Percentiles rank a stretch among this genome's conserved stretches.
Evolutionary conservation across 345 rosid species (phyloP).

Genomic region (Eucalyptus cloeziana): DNA sequence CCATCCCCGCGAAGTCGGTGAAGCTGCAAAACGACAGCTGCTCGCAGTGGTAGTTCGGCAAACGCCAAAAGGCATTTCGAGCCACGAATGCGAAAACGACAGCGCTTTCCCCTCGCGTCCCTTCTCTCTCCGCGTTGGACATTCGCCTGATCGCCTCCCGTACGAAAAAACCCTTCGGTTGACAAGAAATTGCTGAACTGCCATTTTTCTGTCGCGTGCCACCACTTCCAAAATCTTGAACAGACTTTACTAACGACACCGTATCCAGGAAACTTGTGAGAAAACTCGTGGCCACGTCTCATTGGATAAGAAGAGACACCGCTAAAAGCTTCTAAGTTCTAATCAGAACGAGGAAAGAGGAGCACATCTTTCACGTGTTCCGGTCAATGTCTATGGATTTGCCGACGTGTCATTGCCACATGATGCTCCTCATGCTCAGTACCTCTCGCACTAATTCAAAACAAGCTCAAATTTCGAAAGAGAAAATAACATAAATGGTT

Average conservation of each 20-base stretch:
- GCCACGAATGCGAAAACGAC: background rate
- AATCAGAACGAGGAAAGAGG: background rate
- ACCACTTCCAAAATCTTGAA: background rate
- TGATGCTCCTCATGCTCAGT: no score
- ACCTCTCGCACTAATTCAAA: no score
- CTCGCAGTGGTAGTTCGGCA: background rate
- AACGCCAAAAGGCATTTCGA: background rate
- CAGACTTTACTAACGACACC: background rate
- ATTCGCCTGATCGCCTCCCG: background rate
- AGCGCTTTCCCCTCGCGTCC: background rate
- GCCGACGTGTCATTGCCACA: no score
- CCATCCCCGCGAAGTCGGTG: background rate
- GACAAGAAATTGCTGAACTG: background rate
- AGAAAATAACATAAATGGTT: no score
- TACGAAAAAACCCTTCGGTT: background rate
- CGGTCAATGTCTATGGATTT: no score
- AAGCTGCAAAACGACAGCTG: background rate
- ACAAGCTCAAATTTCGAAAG: no score
- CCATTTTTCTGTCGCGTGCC: background rate
- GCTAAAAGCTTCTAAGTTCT: background rate
- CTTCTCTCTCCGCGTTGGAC: background rate
- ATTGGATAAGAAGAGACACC: background rate
- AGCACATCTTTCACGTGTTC: background rate
- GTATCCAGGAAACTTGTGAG: background rate
- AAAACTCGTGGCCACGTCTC: background rate